phyloP scores from a whole-genome alignment of 768 basidiomycete species.

The Sarcomyxa edulis region DNA sequence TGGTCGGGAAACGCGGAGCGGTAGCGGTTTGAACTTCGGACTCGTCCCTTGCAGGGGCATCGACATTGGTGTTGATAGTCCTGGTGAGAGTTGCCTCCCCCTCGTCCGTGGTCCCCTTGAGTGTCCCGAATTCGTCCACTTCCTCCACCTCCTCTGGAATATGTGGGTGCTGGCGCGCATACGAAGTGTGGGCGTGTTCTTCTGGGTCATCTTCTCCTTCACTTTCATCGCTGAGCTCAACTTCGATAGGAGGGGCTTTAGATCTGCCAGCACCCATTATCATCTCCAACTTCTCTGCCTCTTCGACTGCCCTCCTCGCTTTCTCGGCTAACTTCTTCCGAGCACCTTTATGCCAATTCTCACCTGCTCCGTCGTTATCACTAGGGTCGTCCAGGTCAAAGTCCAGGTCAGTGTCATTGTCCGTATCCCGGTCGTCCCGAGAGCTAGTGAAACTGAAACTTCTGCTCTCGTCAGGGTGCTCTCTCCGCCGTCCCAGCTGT shows the following conservation, averaged over 20 bases:
- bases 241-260: conserved; percentile 58
- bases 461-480: conserved; percentile 32
- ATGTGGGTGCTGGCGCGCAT: conserved; percentile 45
- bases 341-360: conserved; percentile 62
- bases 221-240: conserved; percentile 77
- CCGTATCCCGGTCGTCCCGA: conserved; percentile 48
- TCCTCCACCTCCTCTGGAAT: conserved; percentile 73
- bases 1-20: conserved; percentile 22
- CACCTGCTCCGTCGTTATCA: conserved; percentile 27
- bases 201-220: conserved; percentile 55
- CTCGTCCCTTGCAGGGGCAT: conserved; percentile 24
- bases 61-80: conserved; percentile 9
- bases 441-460: conserved; percentile 79
- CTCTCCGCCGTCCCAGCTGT: conserved; percentile 57
- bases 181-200: conserved; percentile 31
- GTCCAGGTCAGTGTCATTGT: conserved; percentile 50
- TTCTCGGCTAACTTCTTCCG: conserved; percentile 65
- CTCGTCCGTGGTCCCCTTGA: conserved; percentile 10
- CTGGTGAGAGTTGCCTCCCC: background rate
- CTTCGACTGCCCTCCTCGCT: conserved; percentile 58
- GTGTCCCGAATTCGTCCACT: conserved; percentile 24
- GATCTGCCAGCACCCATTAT: conserved; percentile 25
- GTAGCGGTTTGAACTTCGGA: conserved; percentile 32
- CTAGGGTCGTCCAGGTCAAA: conserved; percentile 40
- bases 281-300: conserved; percentile 43